Conservation (phyloP, 768 basidiomycete species). For the Lactarius pseudohatsudake region DNA sequence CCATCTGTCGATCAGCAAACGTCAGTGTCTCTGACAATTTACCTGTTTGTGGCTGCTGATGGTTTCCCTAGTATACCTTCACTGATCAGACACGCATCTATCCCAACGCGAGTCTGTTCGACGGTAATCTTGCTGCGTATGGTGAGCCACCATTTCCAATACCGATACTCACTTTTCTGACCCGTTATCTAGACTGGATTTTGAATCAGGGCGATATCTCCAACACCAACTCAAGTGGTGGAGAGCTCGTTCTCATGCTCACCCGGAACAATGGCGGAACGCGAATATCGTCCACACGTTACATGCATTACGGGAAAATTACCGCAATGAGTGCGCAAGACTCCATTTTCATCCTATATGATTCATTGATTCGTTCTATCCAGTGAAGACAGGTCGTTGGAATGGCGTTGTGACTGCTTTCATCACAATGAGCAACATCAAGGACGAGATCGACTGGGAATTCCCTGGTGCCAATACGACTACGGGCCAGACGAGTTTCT, state of each 20-base stretch:
- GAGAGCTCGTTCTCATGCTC: constrained; percentile 67
- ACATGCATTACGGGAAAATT: constrained; percentile 78
- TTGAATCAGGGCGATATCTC: constrained; percentile 66
- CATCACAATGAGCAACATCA: constrained; percentile 78
- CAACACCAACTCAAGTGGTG: constrained; percentile 58
- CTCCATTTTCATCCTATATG: background rate
- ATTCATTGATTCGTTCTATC: constrained; percentile 23
- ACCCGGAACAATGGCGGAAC: constrained; percentile 75
- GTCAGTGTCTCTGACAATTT: constrained; percentile 40
- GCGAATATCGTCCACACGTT: constrained; percentile 74
- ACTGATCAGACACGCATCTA: constrained; percentile 64
- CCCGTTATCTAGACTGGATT: constrained; percentile 56
- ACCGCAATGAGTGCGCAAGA: constrained; percentile 53
- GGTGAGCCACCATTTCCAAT: constrained; percentile 40
- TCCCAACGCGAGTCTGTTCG: constrained; percentile 61
- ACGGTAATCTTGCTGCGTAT: constrained; percentile 72
- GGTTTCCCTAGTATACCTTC: constrained; percentile 52
- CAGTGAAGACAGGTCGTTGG: constrained; percentile 81
- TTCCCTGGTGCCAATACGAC: constrained; percentile 65
- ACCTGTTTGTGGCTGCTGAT: background rate
- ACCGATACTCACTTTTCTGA: background rate
- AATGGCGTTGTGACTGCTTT: constrained; percentile 80
- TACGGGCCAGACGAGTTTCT: constrained; percentile 75
- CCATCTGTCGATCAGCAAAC: constrained; percentile 63
- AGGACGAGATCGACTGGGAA: constrained; percentile 89